Conservation (phyloP, 106 monocot species). For the Acorus gramineus region DNA sequence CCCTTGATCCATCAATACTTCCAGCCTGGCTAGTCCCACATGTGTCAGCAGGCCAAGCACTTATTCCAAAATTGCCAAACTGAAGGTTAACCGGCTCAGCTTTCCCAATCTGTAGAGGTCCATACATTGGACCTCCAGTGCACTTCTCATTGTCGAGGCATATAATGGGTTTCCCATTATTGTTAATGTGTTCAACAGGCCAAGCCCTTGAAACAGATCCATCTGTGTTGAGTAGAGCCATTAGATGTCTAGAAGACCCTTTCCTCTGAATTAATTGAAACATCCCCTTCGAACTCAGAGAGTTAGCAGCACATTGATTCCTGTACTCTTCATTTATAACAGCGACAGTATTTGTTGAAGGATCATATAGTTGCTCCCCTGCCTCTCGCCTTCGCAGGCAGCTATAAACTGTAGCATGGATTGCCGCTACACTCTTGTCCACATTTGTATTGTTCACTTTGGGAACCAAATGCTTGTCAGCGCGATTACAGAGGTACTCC, state of each 20-base stretch:
- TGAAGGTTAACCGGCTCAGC: constrained; percentile 63
- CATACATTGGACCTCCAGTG: constrained; percentile 53
- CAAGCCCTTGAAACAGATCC: constrained; percentile 79
- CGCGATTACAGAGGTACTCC: too few species aligned
- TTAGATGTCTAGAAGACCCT: constrained; percentile 68
- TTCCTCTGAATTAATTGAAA: constrained; percentile 75
- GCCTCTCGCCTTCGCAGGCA: constrained; percentile 11
- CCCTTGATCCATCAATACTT: constrained; percentile 56
- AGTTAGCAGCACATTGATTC: constrained; percentile 16
- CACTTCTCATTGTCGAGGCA: constrained; percentile 20
- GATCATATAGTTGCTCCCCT: constrained; percentile 17
- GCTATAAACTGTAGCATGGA: not conserved
- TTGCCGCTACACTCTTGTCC: too few species aligned
- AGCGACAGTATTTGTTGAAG: constrained; percentile 11
- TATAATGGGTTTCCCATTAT: constrained; percentile 5
- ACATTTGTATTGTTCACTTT: too few species aligned
- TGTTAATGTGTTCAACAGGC: constrained; percentile 36
- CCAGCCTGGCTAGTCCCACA: constrained; percentile 65
- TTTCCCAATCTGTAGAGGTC: constrained; percentile 43
- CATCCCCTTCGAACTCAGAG: constrained; percentile 82
- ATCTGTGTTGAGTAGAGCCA: constrained; percentile 84
- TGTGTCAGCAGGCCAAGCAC: constrained; percentile 81
- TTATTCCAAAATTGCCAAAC: constrained; percentile 83
- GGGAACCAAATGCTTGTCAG: too few species aligned
- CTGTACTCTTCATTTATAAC: constrained; percentile 12